Percentiles rank a stretch among this genome's conserved stretches.
Evolutionary conservation across 2,329 filamentous ascomycete species (phyloP).

Genomic region (Zymoseptoria passerinii): DNA sequence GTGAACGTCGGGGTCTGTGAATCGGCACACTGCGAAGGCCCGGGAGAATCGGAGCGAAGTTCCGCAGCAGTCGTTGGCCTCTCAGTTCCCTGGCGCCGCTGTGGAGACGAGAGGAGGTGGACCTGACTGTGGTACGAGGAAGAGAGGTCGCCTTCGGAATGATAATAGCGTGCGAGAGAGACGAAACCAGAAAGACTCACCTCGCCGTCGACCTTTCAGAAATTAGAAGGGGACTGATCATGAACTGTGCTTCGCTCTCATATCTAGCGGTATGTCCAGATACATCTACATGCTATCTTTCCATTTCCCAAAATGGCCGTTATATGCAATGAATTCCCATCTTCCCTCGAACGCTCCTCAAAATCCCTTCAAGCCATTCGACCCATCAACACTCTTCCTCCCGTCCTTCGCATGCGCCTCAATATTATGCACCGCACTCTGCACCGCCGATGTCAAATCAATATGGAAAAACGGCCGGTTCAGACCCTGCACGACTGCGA

Average conservation of each 20-base stretch:
- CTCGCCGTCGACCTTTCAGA: background rate
- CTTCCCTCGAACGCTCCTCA: background rate
- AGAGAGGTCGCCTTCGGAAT: too few species aligned
- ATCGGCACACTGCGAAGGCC: too few species aligned
- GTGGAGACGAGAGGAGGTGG: too few species aligned
- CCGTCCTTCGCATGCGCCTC: constrained; percentile 1
- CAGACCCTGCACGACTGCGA: constrained; percentile 71
- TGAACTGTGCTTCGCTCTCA: background rate
- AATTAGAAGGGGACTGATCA: background rate
- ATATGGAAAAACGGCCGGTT: constrained; percentile 91
- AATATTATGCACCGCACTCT: constrained; percentile 72
- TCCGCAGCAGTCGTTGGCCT: too few species aligned
- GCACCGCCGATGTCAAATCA: constrained; percentile 79
- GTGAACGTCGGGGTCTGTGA: too few species aligned
- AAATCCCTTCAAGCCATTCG: background rate
- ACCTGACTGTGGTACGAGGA: too few species aligned
- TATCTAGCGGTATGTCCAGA: background rate
- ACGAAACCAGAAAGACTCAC: too few species aligned
- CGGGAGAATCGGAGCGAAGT: too few species aligned
- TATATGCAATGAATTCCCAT: background rate
- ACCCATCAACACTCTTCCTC: background rate
- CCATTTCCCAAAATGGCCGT: background rate
- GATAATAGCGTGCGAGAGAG: too few species aligned
- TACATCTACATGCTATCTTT: background rate
- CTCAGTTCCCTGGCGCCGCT: too few species aligned